Percentiles rank a stretch among this genome's conserved stretches.
Conservation (phyloP, 805 yeast species). For the Candida patagonica region DNA sequence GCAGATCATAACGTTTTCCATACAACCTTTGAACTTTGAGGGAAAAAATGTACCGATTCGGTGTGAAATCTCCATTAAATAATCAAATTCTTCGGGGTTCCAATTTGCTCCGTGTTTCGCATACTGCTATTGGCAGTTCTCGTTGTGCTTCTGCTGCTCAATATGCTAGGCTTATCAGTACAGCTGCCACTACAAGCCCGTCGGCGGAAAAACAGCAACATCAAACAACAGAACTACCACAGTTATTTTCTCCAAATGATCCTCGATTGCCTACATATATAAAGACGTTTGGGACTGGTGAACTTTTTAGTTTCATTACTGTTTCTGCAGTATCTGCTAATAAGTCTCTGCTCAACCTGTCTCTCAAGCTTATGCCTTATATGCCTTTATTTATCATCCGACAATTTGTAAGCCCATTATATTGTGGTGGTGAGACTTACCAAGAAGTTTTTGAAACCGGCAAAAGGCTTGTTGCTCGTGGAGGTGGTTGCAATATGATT, state of each 20-base stretch:
- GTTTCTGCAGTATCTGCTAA: constrained; percentile 28
- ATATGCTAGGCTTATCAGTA: too few species aligned
- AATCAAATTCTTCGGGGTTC: too few species aligned
- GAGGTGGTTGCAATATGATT: constrained; percentile 92
- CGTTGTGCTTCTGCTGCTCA: too few species aligned
- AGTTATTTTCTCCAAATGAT: background rate
- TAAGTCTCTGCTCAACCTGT: constrained; percentile 23
- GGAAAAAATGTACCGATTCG: too few species aligned
- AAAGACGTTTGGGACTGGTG: constrained; percentile 19
- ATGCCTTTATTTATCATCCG: constrained; percentile 61
- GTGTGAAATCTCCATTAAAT: too few species aligned
- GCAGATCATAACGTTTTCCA: too few species aligned
- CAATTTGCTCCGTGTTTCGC: too few species aligned
- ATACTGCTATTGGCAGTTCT: too few species aligned
- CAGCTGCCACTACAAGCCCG: too few species aligned
- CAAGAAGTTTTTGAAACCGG: constrained; percentile 67
- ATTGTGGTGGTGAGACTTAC: constrained; percentile 83
- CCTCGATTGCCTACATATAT: constrained; percentile 13
- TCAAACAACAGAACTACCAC: too few species aligned
- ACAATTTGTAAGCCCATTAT: constrained; percentile 66
- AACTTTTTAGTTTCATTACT: constrained; percentile 24
- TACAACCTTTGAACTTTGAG: too few species aligned
- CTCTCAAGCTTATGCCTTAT: constrained; percentile 28
- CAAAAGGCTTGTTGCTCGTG: constrained; percentile 52
- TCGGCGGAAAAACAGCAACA: too few species aligned